phyloP scores from a whole-genome alignment of 768 basidiomycete species.

The Crassisporium funariophilum region DNA sequence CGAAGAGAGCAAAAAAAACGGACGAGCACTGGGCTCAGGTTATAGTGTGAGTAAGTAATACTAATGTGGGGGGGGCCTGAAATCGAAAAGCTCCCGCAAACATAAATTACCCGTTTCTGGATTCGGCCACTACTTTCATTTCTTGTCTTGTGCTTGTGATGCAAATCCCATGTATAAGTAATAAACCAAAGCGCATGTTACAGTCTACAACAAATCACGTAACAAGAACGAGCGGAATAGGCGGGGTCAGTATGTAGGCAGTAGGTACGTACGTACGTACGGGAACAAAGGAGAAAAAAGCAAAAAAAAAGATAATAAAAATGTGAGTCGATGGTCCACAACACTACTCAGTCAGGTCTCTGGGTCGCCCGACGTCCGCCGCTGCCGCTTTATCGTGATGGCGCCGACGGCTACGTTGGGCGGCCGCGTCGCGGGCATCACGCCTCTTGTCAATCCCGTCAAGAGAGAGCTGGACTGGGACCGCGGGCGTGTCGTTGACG shows the following conservation, averaged over 20 bases:
- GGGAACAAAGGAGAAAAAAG: constrained; percentile 11
- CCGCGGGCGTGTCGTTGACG: constrained; percentile 71
- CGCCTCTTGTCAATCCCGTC: constrained; percentile 44
- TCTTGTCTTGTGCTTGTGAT: too few relatives aligned
- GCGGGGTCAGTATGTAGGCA: too few relatives aligned
- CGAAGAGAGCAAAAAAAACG: background rate
- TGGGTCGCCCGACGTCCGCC: constrained; percentile 69
- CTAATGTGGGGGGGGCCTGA: too few relatives aligned
- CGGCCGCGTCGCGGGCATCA: constrained; percentile 29
- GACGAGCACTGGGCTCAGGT: background rate
- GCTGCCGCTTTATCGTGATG: constrained; percentile 73
- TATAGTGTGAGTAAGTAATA: constrained; percentile 1
- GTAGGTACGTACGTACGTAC: background rate
- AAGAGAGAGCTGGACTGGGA: constrained; percentile 66
- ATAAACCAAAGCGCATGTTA: constrained; percentile 27
- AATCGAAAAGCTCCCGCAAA: too few relatives aligned
- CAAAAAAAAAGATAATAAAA: constrained; percentile 17
- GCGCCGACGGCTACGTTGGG: constrained; percentile 33
- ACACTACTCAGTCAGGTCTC: constrained; percentile 24
- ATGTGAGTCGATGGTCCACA: constrained; percentile 4
- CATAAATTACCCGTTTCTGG: too few relatives aligned
- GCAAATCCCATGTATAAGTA: background rate
- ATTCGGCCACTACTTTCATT: too few relatives aligned
- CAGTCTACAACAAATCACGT: constrained; percentile 35
- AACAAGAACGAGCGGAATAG: constrained; percentile 19